Evolutionary conservation across 2,329 filamentous ascomycete species (phyloP), one percentile per base, ranked within the genome.

Genomic region (Calonectria hawksworthii): DNA sequence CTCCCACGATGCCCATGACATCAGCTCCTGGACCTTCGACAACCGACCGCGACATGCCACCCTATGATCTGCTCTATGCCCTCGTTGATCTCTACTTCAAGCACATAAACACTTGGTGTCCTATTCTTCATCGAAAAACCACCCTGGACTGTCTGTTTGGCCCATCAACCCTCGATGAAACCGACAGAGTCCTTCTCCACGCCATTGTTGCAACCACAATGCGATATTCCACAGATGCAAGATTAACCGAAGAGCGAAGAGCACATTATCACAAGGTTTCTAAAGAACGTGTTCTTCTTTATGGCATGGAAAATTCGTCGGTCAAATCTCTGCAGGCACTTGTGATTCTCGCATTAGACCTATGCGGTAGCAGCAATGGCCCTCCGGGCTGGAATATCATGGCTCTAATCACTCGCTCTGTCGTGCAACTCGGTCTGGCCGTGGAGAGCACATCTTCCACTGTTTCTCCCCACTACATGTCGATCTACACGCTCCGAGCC

Each of bases 301-400:
- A 98, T 80, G 95, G 96, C 6, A 90, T 98, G 80, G 95, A 98
- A 80, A 96, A 97, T 79, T 96, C 95, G 16, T 97, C 95, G 0
- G 95, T 98, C 73, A 96, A 96, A 83, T 93, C 95, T 1, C 88
- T 98, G 7, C 95, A 98, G 82, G 96, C 96, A 7, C 87, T 98
- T 9, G 95, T 98, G 1, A 97, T 98, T 65, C 87, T 98, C 7
- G 95, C 96, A 0, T 86, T 98, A 14, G 96, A 98, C 82, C 89
- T 98, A 30, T 93, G 95, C 38, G 96, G 96, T 11, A 94, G 92
- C 79, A 96, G 95, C 47, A 98, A 98, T 82, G 96, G 96, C 0
- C 96, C 96, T 2, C 95, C 96, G 0, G 96, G 95, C 3, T 98
- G 96, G 96, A 98, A 98, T 82, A 90, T 98, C 73, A 92, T 98